Percentiles rank a stretch among this genome's conserved stretches.
These are phyloP conservation scores for Epichloe sp. DNA, from an alignment of 2,329 filamentous ascomycete species.

Conservation along the genomic window DNA sequence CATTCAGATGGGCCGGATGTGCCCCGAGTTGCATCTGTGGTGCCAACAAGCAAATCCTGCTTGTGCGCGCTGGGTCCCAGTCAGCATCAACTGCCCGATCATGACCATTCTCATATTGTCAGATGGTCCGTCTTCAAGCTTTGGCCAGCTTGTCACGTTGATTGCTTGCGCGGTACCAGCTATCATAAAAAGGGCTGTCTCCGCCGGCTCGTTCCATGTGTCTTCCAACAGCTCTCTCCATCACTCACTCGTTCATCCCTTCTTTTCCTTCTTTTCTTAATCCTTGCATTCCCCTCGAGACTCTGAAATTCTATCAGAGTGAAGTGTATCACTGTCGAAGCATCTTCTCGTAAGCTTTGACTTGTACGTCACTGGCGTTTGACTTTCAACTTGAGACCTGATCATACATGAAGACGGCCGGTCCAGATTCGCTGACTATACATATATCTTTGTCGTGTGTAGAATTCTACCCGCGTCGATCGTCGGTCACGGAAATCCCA, in stretches of 20 bases:
- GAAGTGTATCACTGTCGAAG: not conserved
- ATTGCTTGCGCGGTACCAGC: not conserved
- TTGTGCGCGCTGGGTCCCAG: not conserved
- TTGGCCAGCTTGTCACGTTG: not conserved
- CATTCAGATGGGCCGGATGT: slow-evolving; percentile 2
- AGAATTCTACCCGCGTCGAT: not conserved
- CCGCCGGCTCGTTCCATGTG: not conserved
- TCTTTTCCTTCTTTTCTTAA: not conserved
- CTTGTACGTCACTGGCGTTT: not conserved
- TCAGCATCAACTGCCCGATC: not conserved
- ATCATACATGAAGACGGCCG: not conserved
- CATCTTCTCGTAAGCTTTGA: not conserved
- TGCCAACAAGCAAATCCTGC: not conserved
- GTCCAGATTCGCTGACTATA: not conserved
- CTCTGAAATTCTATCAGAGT: not conserved
- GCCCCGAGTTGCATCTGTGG: not conserved
- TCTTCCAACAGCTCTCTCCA: not conserved
- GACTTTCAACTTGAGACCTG: not conserved
- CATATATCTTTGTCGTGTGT: not conserved
- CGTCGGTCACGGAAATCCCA: not conserved
- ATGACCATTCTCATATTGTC: not conserved
- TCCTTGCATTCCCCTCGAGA: not conserved
- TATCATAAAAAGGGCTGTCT: not conserved
- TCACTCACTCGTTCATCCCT: not conserved
- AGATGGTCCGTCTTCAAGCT: not conserved